Base-by-base conservation (phyloP, 1,284 basidiomycete genomes). In the Rhodotorula sp. region DNA sequence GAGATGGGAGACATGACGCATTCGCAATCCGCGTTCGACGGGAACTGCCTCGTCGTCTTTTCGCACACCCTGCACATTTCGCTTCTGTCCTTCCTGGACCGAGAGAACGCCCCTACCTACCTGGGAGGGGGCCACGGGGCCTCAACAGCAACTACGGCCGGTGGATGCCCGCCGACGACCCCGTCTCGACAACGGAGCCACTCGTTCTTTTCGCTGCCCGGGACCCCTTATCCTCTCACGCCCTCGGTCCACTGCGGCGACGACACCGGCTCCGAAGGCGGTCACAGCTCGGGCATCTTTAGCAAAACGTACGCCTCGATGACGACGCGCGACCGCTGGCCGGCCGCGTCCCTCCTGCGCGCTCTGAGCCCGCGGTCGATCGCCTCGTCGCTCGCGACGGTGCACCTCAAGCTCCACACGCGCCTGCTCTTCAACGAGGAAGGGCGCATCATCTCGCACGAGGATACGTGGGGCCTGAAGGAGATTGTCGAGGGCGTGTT, bases 401-500 rank as follows among this genome's bases (percentile, higher is more conserved):
- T 75, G 26, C 66, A 76, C 56, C 54, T 76, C 60, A 72, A 71
- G 54, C 67, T 76, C 12, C 70, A 74, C 50, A 72, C 72, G 5
- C 65, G 64, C 14, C 60, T 77, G 23, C 59, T 75, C 5, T 75
- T 77, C 66, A 70, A 69, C 60, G 71, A 73, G 48, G 66, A 69
- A 16, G 75, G 75, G 23, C 62, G 64, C 34, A 71, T 77, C 52
- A 66, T 67, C 54, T 16, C 21, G 15, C 75, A 77, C 64, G 75
- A 77, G 54, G 75, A 77, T 49, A 43, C 60, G 15, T 73, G 67
- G 66, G 73, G 73, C 0, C 26, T 77, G 12, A 75, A 71, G 60
- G 75, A 77, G 56, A 49, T 75, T 28, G 64, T 77, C 62, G 73
- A 75, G 50, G 71, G 70, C 54, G 57, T 74, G n/a, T 62, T 77